Conservation (phyloP, 768 basidiomycete genomes). For the Tulasnella sp. region DNA sequence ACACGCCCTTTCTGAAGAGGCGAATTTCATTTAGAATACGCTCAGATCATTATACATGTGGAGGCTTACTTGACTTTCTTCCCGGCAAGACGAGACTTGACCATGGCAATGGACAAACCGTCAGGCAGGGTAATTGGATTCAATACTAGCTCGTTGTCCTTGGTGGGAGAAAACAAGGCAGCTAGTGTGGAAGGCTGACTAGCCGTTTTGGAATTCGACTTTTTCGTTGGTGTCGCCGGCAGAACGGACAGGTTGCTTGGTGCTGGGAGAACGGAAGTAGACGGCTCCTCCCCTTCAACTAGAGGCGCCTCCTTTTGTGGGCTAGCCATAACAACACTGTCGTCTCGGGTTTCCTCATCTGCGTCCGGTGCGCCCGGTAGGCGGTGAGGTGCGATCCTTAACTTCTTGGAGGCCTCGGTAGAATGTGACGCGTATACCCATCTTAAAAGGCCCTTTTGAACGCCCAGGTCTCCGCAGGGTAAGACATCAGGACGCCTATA, state of each 20-base stretch:
- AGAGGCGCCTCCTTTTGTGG: neutral
- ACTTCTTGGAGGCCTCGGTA: conserved; percentile 7
- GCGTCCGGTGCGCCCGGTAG: conserved; percentile 8
- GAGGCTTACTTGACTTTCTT: conserved; percentile 59
- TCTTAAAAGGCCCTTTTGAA: conserved; percentile 40
- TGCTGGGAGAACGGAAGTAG: conserved; percentile 6
- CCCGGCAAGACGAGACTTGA: conserved; percentile 51
- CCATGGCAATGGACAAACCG: conserved; percentile 43
- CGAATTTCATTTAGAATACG: conserved; percentile 18
- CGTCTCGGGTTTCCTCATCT: neutral
- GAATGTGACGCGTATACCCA: conserved; percentile 26
- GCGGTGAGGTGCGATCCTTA: conserved; percentile 4
- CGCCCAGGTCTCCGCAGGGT: conserved; percentile 67
- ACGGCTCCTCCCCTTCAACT: conserved; percentile 2
- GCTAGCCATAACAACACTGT: neutral
- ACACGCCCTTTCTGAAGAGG: conserved; percentile 45
- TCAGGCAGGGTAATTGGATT: conserved; percentile 36
- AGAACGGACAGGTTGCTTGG: conserved; percentile 19
- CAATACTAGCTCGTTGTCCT: neutral
- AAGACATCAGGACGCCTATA: conserved; percentile 59
- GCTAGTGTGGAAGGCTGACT: conserved; percentile 28
- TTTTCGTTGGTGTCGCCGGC: conserved; percentile 21
- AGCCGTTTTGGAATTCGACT: conserved; percentile 21
- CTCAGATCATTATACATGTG: conserved; percentile 2
- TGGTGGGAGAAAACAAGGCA: conserved; percentile 18